Base-by-base conservation (phyloP, 306 rosid species). In the Canavalia ensiformis region DNA sequence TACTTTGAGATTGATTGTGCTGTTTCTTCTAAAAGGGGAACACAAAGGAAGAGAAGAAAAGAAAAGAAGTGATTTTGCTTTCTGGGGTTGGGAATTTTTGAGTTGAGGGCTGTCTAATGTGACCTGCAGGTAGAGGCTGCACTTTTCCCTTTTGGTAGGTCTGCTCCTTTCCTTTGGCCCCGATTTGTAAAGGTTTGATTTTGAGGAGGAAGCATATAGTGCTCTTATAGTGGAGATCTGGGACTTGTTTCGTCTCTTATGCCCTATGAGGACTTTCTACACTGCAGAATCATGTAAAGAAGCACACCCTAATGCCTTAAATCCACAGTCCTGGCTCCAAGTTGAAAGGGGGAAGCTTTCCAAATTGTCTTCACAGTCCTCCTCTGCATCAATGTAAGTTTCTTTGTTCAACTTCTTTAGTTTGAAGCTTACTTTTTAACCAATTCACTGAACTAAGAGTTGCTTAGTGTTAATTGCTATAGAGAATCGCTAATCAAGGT, bases 321-420 rank as follows among this genome's bases (percentile, higher is more conserved):
- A 89, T 87, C 97, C 98, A 12, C 94, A 92, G 86, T 88, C 98
- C 56, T 94, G 98, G 96, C 98, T 94, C 56, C 98, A 94, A 74
- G 98, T 94, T 85, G 98, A 94, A 84, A 90, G 98, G 82, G 98
- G 97, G 81, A 92, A 94, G 86, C 88, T 87, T 75, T 73, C 91
- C 59, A 90, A 94, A 81, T 80, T 88, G 63, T 79, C 98, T 12
- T 85, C 92, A 34, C 85, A 84, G 72, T 80, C 87, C 64, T 86
- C 94, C 44, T 88, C 91, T 79, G 65, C 98, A 33, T 92, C 98
- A 58, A 90, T 94, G 98, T 94, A 88, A 88, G 98, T 52, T 60
- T 62, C 25, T 42, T 66, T 3, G 67, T 11, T 82, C 30, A 74
- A 2, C 30, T 8, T 78, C 60, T 82, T 41, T 42, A 8, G 1